Evolutionary conservation across 441 rosid species (phyloP), one percentile per base, ranked within the genome.

Genomic region (Croton laevigatus): DNA sequence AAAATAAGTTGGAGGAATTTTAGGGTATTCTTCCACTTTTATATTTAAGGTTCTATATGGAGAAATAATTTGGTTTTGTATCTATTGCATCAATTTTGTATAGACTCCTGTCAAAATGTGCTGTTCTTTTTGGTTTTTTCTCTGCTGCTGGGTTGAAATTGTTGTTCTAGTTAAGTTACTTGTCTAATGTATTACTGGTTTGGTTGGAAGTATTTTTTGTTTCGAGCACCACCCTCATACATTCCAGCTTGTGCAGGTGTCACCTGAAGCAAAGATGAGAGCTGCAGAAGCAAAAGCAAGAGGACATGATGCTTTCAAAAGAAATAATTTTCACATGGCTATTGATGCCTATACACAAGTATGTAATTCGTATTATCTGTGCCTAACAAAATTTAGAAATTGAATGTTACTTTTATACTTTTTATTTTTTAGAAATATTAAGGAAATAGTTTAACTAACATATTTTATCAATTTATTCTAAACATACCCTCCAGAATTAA

Each of bases 261-360:
- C 91, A 32, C 84, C 85, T 23, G 97, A 90, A 84, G 88, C 87
- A 54, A 94, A 88, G 83, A 81, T 80, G 74, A 90, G 84, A 82
- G 96, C 97, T 23, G 96, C 87, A 23, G 99, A 91, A 82, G 97
- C 97, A 59, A 94, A 94, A 86, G 79, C 89, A 65, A 88, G 99
- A 86, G 98, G 89, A 80, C 87, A 88, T 62, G 97, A 94, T 55
- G 97, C 97, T 42, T 91, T 90, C 75, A 79, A 73, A 67, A 83
- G 86, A 72, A 83, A 89, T 68, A 94, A 94, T 72, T 89, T 61
- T 70, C 84, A 55, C 8, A 68, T 80, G 74, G 94, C 99, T 66
- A 70, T 91, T 52, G 94, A 91, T 69, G 89, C 92, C 42, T 91
- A 91, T 80, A 90, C 97, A 70, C 97, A 91, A 79, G 99, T 94